A percentile compares a stretch with the other conserved stretches of the same genome.
Evolutionary conservation across 352 stramenopile species (phyloP).

Genomic region (Peronospora belbahrii): DNA sequence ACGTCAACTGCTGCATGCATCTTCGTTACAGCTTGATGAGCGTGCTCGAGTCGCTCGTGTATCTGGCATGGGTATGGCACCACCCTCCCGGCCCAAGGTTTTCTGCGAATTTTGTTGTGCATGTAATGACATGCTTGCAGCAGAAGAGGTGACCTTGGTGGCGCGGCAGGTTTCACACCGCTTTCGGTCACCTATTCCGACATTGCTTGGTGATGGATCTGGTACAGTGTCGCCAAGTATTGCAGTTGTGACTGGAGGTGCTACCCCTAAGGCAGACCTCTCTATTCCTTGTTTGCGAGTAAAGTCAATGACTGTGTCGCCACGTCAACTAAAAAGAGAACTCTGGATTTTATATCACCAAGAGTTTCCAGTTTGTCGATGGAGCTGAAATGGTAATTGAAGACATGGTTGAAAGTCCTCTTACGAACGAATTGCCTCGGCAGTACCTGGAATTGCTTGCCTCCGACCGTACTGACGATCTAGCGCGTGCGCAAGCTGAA

Average conservation of each 20-base stretch:
- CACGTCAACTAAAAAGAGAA: slow-evolving; percentile 65
- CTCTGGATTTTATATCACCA: slow-evolving; percentile 68
- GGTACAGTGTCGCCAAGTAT: slow-evolving; percentile 22
- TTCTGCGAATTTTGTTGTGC: slow-evolving; percentile 80
- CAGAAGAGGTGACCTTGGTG: slow-evolving; percentile 52
- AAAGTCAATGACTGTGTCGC: slow-evolving; percentile 68
- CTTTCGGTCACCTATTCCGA: slow-evolving; percentile 20
- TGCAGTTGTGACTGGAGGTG: slow-evolving; percentile 5
- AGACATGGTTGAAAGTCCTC: slow-evolving; percentile 71
- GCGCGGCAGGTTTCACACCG: slow-evolving; percentile 51
- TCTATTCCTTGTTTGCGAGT: slow-evolving; percentile 44
- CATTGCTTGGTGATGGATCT: slow-evolving; percentile 26
- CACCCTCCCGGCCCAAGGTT: slow-evolving; percentile 50
- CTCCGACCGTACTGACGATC: slow-evolving; percentile 44
- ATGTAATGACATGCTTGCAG: slow-evolving; percentile 42
- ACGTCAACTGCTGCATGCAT: slow-evolving; percentile 30
- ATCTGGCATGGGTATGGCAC: slow-evolving; percentile 49
- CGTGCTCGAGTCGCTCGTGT: slow-evolving; percentile 44
- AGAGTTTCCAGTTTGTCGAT: slow-evolving; percentile 73
- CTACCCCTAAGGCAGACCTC: slow-evolving; percentile 16
- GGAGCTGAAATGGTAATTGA: slow-evolving; percentile 73
- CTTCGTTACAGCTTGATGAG: slow-evolving; percentile 47
- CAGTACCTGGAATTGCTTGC: slow-evolving; percentile 68
- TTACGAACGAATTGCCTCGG: slow-evolving; percentile 74
- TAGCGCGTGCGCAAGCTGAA: slow-evolving; percentile 42